Evolutionary conservation across 2,329 filamentous ascomycete species (phyloP), one percentile per base, ranked within the genome.

Genomic region (Bipolaris cookei): DNA sequence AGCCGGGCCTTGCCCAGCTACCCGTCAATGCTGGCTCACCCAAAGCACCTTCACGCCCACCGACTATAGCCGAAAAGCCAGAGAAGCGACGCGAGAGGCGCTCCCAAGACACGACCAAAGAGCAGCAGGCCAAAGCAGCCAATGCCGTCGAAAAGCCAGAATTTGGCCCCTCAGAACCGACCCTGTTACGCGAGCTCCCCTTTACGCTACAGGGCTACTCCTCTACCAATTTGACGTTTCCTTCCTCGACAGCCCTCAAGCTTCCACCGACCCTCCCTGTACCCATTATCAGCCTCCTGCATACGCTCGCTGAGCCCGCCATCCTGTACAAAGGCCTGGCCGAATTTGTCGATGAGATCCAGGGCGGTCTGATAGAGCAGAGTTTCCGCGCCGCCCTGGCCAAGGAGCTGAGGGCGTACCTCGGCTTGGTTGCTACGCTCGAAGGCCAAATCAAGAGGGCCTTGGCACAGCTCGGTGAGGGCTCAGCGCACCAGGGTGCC

Each of bases 191-290:
- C 23, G 94, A 98, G 71, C 81, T 98, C 3, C 93, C 95, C 0
- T 98, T 95, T 71, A 97, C 93, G 0, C 81, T 98, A 0, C 95
- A 98, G 77, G 95, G 95, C 0, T 81, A 98, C 2, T 96, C 92
- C 1, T 97, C 94, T 0, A 89, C 90, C 1, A 91, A 93, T 62
- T 80, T 98, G 37, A 84, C 88, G 0, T 98, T 98, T 64, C 79
- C 85, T 8, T 86, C 87, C 13, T 82, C 86, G 21, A 86, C 87
- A 20, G 86, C 85, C 2, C 79, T 98, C 50, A 90, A 87, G 69
- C 80, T 99, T 23, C 96, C 95, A 0, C 69, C 87, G 0, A 91
- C 88, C 0, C 82, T 99, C 5, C 92, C 95, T 1, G 82, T 93
- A 5, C 94, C 95, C 2, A 82, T 98, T 8, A 82, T 98, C 13